These are phyloP conservation scores for Vaccinium corymbosum DNA, from an alignment of 148 eudicot species.

Conservation along the genomic window DNA sequence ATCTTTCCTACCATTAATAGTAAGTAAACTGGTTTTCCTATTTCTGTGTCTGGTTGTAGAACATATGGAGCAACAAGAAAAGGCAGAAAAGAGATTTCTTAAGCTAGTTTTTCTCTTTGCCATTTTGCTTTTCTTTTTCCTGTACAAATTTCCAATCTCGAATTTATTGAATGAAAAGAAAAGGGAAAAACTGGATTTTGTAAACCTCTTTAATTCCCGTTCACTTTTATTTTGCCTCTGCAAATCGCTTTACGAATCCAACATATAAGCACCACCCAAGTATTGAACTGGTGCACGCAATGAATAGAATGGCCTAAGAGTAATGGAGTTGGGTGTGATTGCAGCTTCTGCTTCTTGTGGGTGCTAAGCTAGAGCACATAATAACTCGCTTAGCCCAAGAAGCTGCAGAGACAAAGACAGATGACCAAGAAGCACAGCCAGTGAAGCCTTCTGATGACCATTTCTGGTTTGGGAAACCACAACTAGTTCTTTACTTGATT, in stretches of 20 bases:
- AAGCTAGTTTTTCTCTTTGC: neutral
- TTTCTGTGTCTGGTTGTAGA: neutral
- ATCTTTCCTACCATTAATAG: conserved; percentile 77
- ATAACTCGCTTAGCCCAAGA: conserved; percentile 73
- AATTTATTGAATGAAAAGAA: neutral
- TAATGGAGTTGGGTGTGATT: conserved; percentile 12
- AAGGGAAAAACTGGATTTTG: neutral
- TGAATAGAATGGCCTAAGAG: neutral
- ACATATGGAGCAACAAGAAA: neutral
- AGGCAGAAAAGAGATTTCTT: neutral
- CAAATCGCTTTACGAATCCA: neutral
- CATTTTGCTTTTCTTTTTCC: neutral
- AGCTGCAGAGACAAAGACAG: conserved; percentile 33
- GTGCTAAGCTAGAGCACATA: conserved; percentile 77
- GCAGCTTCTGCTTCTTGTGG: conserved; percentile 86
- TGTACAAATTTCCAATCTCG: neutral
- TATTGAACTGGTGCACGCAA: neutral
- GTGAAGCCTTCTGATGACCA: conserved; percentile 73
- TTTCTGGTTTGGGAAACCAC: conserved; percentile 81
- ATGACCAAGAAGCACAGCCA: conserved; percentile 29
- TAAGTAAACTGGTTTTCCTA: conserved; percentile 33
- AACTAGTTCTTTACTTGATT: conserved; percentile 65
- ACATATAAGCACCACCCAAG: neutral
- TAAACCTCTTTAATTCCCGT: neutral
- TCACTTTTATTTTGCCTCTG: neutral